These are phyloP conservation scores for Kwoniella mangroviensis DNA, from an alignment of 768 basidiomycete genomes.

Conservation along the genomic window DNA sequence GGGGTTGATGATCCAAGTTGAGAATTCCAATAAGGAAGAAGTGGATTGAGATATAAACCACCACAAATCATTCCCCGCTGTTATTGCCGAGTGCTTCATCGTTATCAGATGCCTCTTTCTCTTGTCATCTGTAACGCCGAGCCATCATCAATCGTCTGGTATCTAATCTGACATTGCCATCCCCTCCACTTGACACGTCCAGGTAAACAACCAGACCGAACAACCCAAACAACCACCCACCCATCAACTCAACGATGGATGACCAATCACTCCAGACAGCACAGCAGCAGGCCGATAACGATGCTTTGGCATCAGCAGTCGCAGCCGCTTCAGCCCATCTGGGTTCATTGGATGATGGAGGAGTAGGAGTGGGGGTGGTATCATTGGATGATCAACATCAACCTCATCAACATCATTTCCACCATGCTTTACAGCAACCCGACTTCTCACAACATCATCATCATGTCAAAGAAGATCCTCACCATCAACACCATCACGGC, in stretches of 20 bases:
- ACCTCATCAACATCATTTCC: conserved; percentile 23
- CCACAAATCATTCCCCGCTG: conserved; percentile 8
- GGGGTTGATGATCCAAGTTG: conserved; percentile 2
- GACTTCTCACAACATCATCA: conserved; percentile 36
- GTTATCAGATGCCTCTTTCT: conserved; percentile 25
- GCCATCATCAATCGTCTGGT: conserved; percentile 13
- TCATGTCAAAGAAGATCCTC: conserved; percentile 14
- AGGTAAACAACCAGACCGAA: too few relatives aligned
- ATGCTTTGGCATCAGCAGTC: conserved; percentile 43
- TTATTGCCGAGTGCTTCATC: conserved; percentile 22
- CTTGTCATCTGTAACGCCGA: conserved; percentile 28
- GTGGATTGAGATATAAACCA: neutral
- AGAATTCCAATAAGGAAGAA: neutral
- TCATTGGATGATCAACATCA: conserved; percentile 4
- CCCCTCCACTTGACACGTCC: conserved; percentile 25
- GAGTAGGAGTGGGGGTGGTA: neutral
- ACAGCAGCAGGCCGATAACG: conserved; percentile 40
- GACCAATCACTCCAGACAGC: conserved; percentile 27
- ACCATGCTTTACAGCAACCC: conserved; percentile 43
- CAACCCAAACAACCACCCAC: neutral
- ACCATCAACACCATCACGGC: conserved; percentile 6
- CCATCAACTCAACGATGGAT: conserved; percentile 31
- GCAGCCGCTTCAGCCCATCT: conserved; percentile 41
- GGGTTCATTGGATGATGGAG: conserved; percentile 20
- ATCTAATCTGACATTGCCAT: conserved; percentile 4